phyloP scores from a whole-genome alignment of 768 basidiomycete species.

The Mycena belliarum region DNA sequence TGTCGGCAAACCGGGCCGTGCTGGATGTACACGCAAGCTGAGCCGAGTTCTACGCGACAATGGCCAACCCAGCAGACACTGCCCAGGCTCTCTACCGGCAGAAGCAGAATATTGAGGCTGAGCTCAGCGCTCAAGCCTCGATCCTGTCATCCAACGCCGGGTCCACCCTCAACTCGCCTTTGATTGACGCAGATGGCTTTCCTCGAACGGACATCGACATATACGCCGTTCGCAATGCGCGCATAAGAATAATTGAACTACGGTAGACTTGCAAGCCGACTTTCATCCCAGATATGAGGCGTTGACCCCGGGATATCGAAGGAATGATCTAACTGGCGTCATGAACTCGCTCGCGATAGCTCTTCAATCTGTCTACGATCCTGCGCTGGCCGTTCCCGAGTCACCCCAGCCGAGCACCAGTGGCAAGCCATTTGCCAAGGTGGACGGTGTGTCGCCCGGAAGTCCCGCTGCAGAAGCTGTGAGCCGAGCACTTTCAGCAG shows the following conservation, averaged over 20 bases:
- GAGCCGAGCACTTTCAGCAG: constrained; percentile 10
- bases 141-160: constrained; percentile 61
- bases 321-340: constrained; percentile 72
- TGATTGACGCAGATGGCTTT: constrained; percentile 88
- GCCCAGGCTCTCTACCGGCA: constrained; percentile 65
- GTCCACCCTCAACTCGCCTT: constrained; percentile 66
- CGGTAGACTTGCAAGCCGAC: no score
- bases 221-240: constrained; percentile 52
- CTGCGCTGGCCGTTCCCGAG: constrained; percentile 28
- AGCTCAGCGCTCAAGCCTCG: constrained; percentile 61
- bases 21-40: no score
- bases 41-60: background rate
- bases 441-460: constrained; percentile 75
- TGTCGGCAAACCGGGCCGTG: no score
- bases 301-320: constrained; percentile 53
- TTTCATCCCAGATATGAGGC: no score
- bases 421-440: constrained; percentile 68
- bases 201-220: constrained; percentile 87
- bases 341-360: constrained; percentile 68
- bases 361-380: constrained; percentile 70
- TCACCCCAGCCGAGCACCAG: constrained; percentile 20
- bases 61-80: constrained; percentile 12
- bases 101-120: constrained; percentile 73
- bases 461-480: constrained; percentile 88
- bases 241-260: constrained; percentile 35